Base-by-base conservation (phyloP, 2,329 filamentous ascomycete genomes). In the Periconia macrospinosa region DNA sequence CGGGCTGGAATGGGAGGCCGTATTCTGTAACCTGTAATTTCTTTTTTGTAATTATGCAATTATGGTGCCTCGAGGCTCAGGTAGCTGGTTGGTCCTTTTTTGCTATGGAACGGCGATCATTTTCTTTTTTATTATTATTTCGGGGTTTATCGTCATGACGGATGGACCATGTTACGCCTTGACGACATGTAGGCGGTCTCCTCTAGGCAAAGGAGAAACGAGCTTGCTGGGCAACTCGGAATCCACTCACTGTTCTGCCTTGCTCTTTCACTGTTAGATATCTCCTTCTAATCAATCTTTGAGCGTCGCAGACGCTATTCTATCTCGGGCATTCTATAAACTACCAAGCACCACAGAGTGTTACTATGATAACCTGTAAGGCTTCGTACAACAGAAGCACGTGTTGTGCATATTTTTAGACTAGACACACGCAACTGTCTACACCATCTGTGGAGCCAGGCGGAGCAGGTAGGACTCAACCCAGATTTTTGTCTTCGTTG, bases 171-270 rank as follows among this genome's bases (percentile, higher is more conserved):
- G 15, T 51, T 59, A 61, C 57, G 59, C 57, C 52, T 54, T 54
- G 33, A 55, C 33, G 15, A 41, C 49, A 55, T 40, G 30, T 52
- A 47, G 53, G 58, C 49, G 58, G 58, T 61, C 56, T 51, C 55
- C 55, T 33, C 51, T 46, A 33, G 50, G 43, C 19, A 47, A 46
- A 41, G 55, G 50, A 49, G 57, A 55, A 47, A 51, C 46, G 52
- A 43, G 60, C 49, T 40, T 59, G 59, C 60, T 54, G 59, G 5
- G 60, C 60, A 42, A 49, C 60, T 59, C 51, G 30, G 43, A 30
- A 33, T 49, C 15, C 33, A 37, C 15, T 37, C 33, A n/a, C 15
- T 37, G 11, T 37, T n/a, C 41, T 52, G 19, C 19, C 41, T 47
- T 9, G 37, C 23, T 27, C 23, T 5, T 27, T 27, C 23, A 27